Evolutionary conservation across 208 protist genomes (phyloP), one percentile per base, ranked within the genome.

Genomic region (Acanthamoeba lenticulata): DNA sequence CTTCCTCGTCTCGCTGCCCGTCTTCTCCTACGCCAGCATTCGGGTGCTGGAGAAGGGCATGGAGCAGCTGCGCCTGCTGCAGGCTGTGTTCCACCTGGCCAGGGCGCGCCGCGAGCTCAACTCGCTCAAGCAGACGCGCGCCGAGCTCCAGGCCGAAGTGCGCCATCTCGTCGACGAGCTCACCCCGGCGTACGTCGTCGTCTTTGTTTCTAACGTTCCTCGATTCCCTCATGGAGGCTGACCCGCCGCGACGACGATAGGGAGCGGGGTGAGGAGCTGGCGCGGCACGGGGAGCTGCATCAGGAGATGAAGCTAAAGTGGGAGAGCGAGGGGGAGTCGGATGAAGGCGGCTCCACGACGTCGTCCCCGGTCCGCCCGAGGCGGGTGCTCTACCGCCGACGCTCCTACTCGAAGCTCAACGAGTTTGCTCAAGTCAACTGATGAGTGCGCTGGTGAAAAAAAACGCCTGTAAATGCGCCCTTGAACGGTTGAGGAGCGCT

Each of bases 31-130:
- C 45, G 77, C 77, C 38, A 86, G 77, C 34, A 38, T 86, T 1
- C 38, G 77, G 21, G 77, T 86, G 77, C 21, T 86, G 27, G 77
- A 86, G 45, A 86, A 86, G 45, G 77, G 77, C 1, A 60, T 86
- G n/a, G 38, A 57, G 40, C 44, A 86, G 77, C 45, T 47, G 36
- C 21, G 34, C 17, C 38, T 86, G 36, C 45, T 86, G 77, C 77
- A 57, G 77, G 77, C 45, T 38, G 77, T 86, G 9, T 86, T 86
- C 29, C 38, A 47, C 7, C n/a, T 86, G 77, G 77, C 77, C 34
- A 6, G 77, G 9, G 38, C 77, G 29, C 77, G 77, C 44, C 77
- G 77, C 24, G 45, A 86, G 44, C 42, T 86, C 29, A 77, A 77
- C n/a, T 77, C 65, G 27, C 65, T 77, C 15, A 77, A 77, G 13